Conservation (phyloP, 129 eudicot genomes). For the Chrysanthemum lavandulifolium region DNA sequence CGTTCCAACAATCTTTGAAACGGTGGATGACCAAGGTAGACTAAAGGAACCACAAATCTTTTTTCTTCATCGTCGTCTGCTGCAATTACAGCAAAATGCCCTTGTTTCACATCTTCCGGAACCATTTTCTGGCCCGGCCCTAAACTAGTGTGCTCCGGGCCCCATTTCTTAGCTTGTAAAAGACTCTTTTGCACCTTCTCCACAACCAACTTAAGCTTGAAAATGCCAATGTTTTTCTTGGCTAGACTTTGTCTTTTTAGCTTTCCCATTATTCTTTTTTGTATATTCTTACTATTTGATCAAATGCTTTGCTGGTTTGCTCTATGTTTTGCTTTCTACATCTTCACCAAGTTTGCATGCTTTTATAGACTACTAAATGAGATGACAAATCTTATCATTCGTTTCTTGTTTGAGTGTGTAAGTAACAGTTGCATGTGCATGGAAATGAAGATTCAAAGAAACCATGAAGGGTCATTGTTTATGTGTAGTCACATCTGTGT, state of each 20-base stretch:
- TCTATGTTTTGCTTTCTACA: neutral
- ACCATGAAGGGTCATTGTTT: too few relatives aligned
- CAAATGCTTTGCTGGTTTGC: conserved; percentile 3
- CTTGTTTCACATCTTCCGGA: conserved; percentile 42
- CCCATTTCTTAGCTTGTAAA: conserved; percentile 35
- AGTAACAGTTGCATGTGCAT: too few relatives aligned
- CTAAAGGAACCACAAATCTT: conserved; percentile 32
- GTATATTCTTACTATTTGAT: conserved; percentile 2
- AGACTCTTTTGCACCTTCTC: conserved; percentile 57
- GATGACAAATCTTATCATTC: neutral
- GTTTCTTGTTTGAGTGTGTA: too few relatives aligned
- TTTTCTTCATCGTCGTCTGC: conserved; percentile 24
- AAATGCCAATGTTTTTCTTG: conserved; percentile 41
- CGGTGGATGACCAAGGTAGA: conserved; percentile 21
- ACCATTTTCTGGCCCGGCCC: conserved; percentile 13
- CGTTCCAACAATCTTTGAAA: conserved; percentile 36
- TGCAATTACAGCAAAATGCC: conserved; percentile 37
- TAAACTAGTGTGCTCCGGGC: neutral
- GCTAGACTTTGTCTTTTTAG: conserved; percentile 8
- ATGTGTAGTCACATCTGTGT: too few relatives aligned
- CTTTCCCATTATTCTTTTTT: conserved; percentile 24
- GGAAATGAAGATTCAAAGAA: too few relatives aligned
- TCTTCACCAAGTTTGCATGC: neutral
- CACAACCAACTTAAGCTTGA: conserved; percentile 48
- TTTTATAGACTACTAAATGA: conserved; percentile 20